Evolutionary conservation across 129 eudicot species (phyloP), one percentile per base, ranked within the genome.

Genomic region (Flaveria bidentis): DNA sequence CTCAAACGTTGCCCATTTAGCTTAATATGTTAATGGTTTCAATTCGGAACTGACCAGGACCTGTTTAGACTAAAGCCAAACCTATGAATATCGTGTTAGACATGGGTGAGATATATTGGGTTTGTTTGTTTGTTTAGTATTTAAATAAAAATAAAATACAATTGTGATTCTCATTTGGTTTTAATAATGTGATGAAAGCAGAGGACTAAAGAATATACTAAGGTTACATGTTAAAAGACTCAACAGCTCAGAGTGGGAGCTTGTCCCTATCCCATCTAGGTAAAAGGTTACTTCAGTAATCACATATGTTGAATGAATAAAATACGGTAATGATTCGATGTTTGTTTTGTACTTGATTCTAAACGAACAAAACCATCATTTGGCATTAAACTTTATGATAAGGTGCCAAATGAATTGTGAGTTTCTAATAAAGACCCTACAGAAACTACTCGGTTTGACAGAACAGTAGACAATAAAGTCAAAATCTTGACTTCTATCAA

Each of bases 161-260:
- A 67, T 44, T 42, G 6, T 18, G 7, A 20, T 42, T 13, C 14
- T 17, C 62, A 15, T 66, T 10, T 71, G n/a, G 49, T 51, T 42
- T 36, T 33, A 44, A 75, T 49, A 8, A 30, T 74, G 49, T 76
- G 28, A 51, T 82, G 72, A 56, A 67, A 84, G 79, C 91, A 94
- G 99, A 86, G 97, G 97, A 49, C 74, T 94, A 55, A 94, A 80
- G 80, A 94, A 94, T 83, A 94, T 94, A 55, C 74, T 94, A 83
- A 86, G 88, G 88, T 80, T 94, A 23, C 83, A 94, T 78, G 77
- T 91, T 63, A 91, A 94, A 80, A 83, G 85, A 76, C 87, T 78
- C 42, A 87, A 87, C 73, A 70, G 84, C 81, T 81, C 91, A 20
- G 91, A 83, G 56, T 94, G 99, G 99, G 97, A 94, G 83, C 85